phyloP scores from a whole-genome alignment of 768 basidiomycete species.

The Phaeotremella skinneri region DNA sequence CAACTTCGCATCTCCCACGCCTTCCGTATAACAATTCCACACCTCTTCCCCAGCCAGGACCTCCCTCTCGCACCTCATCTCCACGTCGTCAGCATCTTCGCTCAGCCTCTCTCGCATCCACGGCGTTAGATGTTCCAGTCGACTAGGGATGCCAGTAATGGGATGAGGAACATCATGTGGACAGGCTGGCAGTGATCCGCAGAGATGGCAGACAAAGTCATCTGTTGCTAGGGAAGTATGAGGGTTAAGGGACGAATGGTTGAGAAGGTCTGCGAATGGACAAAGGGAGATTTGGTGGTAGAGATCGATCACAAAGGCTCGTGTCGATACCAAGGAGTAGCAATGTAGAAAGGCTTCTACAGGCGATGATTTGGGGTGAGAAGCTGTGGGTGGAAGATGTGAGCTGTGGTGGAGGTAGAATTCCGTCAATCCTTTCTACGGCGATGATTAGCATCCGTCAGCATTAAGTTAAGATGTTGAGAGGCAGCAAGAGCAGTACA shows the following conservation, averaged over 20 bases:
- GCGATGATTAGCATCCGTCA: conserved; percentile 3
- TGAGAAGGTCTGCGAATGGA: conserved; percentile 69
- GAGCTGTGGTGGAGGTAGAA: neutral
- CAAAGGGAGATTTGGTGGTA: conserved; percentile 80
- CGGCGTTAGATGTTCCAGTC: neutral
- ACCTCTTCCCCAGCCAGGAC: conserved; percentile 18
- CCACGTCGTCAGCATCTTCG: conserved; percentile 14
- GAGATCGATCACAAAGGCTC: conserved; percentile 78
- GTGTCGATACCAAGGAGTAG: conserved; percentile 69
- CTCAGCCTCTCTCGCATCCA: neutral
- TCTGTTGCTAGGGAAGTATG: conserved; percentile 22
- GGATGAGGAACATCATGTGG: conserved; percentile 13
- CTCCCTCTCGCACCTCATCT: conserved; percentile 17
- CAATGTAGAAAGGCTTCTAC: conserved; percentile 57
- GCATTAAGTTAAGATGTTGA: neutral
- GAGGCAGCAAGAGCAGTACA: too few species aligned
- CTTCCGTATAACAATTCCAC: conserved; percentile 21
- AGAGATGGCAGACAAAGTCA: conserved; percentile 21
- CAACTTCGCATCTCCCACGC: conserved; percentile 17
- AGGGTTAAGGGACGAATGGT: conserved; percentile 29
- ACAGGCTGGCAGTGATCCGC: conserved; percentile 21
- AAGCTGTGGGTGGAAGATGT: conserved; percentile 17
- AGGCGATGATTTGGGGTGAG: conserved; percentile 20
- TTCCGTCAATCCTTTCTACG: neutral
- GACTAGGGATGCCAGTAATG: conserved; percentile 7